A percentile compares a stretch with the other conserved stretches of the same genome.
phyloP scores from a whole-genome alignment of 441 rosid species.

The Aleurites moluccanus region DNA sequence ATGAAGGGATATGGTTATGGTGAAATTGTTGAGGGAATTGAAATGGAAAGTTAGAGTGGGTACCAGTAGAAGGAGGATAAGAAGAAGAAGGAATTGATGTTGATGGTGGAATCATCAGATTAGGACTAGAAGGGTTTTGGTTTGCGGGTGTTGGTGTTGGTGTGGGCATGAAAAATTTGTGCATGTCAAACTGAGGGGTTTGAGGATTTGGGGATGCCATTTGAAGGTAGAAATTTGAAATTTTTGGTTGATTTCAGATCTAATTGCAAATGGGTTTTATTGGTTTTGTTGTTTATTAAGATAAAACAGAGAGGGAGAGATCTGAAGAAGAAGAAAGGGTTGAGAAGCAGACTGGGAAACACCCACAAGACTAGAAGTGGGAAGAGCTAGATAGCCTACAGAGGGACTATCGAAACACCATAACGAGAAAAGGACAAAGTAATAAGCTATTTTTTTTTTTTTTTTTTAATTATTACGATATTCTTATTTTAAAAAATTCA shows the following conservation, averaged over 20 bases:
- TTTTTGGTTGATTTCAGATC: constrained; percentile 11
- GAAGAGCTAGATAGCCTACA: neutral
- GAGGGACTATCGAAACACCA: neutral
- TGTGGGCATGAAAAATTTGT: constrained; percentile 38
- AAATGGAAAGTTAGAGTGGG: constrained; percentile 40
- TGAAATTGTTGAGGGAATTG: constrained; percentile 37
- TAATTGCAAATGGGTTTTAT: neutral
- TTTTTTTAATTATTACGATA: no score
- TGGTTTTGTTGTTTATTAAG: neutral
- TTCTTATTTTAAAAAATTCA: no score
- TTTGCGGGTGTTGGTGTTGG: constrained; percentile 16
- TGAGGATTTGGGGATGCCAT: constrained; percentile 41
- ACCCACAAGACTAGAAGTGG: neutral
- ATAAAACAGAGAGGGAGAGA: neutral
- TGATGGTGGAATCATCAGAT: constrained; percentile 32
- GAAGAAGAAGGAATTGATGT: constrained; percentile 56
- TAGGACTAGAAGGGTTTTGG: constrained; percentile 22
- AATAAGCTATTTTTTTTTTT: no score
- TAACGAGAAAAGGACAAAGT: neutral
- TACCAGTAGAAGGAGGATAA: constrained; percentile 34
- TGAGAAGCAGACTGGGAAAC: neutral
- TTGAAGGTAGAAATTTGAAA: neutral
- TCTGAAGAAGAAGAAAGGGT: neutral
- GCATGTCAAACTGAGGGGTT: constrained; percentile 44
- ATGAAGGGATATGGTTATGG: constrained; percentile 28